Base-by-base conservation (phyloP, 208 protist species). In the Leishmania turanica region DNA sequence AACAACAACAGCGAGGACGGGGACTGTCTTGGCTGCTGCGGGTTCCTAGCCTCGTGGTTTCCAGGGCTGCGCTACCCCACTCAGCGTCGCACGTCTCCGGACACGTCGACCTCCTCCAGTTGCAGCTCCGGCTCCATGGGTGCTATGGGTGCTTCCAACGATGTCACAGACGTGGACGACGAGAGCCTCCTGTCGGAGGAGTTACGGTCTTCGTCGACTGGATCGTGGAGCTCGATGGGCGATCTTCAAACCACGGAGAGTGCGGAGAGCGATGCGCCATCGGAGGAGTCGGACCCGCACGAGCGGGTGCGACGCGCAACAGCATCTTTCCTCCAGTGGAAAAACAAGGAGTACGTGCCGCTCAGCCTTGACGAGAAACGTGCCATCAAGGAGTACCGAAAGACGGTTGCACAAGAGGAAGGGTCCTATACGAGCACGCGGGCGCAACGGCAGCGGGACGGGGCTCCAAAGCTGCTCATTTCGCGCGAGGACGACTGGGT, bases 321-420 rank as follows among this genome's bases (percentile, higher is more conserved):
- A 15, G 53, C 58, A 51, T 83, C 80, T 1, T 83, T 83, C 45
- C 64, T 83, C 70, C 72, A 74, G 64, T 83, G 80, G 80, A 83
- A 83, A 56, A 37, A 83, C 65, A 83, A 83, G 69, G 80, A 70
- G 42, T 83, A 83, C 64, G 73, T 83, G 56, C 80, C 80, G 31
- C 74, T 83, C 6, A 83, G 54, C 74, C 21, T 13, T 27, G 73
- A 83, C 34, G 73, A 83, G 64, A 83, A 79, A 72, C 80, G 74
- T 21, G 65, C 64, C 64, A 83, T 83, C 54, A 83, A 83, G 65
- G 80, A 83, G 74, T 78, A 83, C 80, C 80, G 80, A 34, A 77
- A 78, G 64, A 17, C 64, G 15, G 53, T 83, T 13, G 80, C 80
- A 21, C 37, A 42, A 7, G 80, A 75, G 64, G 65, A 83, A 21